Conservation (phyloP, 768 basidiomycete genomes). For the Lentinula sp. region DNA sequence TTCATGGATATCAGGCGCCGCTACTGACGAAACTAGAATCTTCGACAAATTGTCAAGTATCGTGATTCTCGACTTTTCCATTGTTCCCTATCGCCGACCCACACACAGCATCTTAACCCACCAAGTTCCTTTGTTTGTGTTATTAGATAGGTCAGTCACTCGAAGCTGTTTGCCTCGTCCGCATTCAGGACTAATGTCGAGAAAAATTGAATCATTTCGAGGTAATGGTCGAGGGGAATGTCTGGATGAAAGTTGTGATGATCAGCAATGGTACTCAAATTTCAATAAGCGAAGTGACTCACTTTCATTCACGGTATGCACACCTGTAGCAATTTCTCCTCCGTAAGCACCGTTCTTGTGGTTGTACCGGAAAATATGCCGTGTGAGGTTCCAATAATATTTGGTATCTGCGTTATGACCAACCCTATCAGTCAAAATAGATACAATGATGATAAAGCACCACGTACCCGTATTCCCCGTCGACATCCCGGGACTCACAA, state of each 20-base stretch:
- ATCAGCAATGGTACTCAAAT: not conserved
- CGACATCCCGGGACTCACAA: conserved; percentile 25
- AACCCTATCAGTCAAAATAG: not conserved
- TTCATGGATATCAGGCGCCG: too few species aligned
- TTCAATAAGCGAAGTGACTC: conserved; percentile 3
- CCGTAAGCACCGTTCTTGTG: conserved; percentile 21
- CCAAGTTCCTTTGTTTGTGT: not conserved
- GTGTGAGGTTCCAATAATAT: conserved; percentile 24
- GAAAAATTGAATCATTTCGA: conserved; percentile 30
- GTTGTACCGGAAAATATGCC: conserved; percentile 43
- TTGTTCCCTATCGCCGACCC: too few species aligned
- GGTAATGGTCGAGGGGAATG: not conserved
- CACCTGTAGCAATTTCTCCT: conserved; percentile 15
- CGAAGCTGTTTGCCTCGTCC: conserved; percentile 24
- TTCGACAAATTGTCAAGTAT: too few species aligned
- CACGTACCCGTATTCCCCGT: conserved; percentile 29
- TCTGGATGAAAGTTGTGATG: not conserved
- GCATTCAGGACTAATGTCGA: conserved; percentile 31
- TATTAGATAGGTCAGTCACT: not conserved
- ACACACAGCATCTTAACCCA: too few species aligned
- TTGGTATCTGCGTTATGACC: conserved; percentile 24
- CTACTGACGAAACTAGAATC: too few species aligned
- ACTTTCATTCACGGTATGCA: conserved; percentile 55
- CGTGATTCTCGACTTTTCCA: too few species aligned
- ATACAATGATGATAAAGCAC: not conserved